Conservation (phyloP, 345 rosid genomes). For the Pseudoturritis turrita region DNA sequence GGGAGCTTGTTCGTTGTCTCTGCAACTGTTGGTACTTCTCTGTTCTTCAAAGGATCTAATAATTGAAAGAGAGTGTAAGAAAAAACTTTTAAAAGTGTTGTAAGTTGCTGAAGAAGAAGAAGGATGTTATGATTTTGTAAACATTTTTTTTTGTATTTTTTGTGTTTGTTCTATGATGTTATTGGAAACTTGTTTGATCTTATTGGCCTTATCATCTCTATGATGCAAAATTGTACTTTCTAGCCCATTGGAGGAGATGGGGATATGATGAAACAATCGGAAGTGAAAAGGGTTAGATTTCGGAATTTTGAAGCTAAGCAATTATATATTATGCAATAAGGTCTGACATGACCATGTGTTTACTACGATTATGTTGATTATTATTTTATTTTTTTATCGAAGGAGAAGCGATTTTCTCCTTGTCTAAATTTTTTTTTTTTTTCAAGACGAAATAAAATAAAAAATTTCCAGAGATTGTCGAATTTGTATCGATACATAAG, state of each 20-base stretch:
- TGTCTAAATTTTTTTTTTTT: too few relatives aligned
- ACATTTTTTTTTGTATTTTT: background rate
- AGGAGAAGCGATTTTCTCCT: slow-evolving; percentile 1
- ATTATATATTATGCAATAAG: background rate
- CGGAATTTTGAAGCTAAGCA: background rate
- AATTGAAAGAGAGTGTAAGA: slow-evolving; percentile 3
- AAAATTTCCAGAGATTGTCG: background rate
- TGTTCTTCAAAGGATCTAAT: slow-evolving; percentile 28
- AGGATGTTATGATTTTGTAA: background rate
- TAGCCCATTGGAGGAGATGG: too few relatives aligned
- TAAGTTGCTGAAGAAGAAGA: background rate
- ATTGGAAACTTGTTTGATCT: slow-evolving; percentile 1
- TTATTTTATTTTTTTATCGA: background rate
- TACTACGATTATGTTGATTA: background rate
- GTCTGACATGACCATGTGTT: background rate
- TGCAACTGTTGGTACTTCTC: slow-evolving; percentile 29
- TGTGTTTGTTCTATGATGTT: background rate
- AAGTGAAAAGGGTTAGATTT: slow-evolving; percentile 1
- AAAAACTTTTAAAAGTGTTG: background rate
- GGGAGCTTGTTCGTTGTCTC: slow-evolving; percentile 32
- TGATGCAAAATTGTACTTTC: too few relatives aligned
- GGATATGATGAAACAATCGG: background rate
- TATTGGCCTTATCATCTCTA: too few relatives aligned
- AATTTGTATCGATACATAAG: background rate
- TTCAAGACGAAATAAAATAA: background rate